Base-by-base conservation (phyloP, 1,284 basidiomycete species). In the Naganishia cerealis region DNA sequence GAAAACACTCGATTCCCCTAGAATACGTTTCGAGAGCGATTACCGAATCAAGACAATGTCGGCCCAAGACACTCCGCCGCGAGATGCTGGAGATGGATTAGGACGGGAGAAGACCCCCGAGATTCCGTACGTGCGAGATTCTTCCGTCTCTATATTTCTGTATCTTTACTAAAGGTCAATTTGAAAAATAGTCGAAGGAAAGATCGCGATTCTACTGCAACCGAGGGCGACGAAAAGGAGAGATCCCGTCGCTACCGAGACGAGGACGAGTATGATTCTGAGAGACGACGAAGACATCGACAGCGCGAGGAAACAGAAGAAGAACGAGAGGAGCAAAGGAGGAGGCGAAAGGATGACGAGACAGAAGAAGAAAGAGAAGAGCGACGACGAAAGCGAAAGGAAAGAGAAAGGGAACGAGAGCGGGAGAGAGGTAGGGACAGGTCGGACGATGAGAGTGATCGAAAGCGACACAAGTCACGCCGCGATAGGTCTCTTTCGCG, bases 91-190 rank as follows among this genome's bases (percentile, higher is more conserved):
- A 8, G 61, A 70, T 29, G 58, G 57, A 26, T 50, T 70, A 39
- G 69, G 69, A 18, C 39, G 69, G 6, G 69, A 70, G 48, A 65
- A 67, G 66, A 70, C 69, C 21, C 69, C 69, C n/a, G 69, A 70
- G 26, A 48, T 67, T 15, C 58, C 57, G 69, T 70, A 26, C 38
- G 69, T 67, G 13, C n/a, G 12, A 33, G 29, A n/a, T 16, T 10
- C 12, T 15, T 29, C 29, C 2, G 5, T n/a, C 7, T 36, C 26
- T 16, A 38, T 24, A 12, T 39, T 24, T 26, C 55, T 7, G 12
- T 33, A 13, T 1, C 2, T 6, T 38, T 3, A 6, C 29, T 56
- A 16, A 56, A 29, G 15, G 18, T 56, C 33, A 21, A 29, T 36
- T 36, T 33, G 38, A 8, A 29, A 12, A 3, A 18, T 16, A 57